A percentile compares a stretch with the other conserved stretches of the same genome.
Evolutionary conservation across 164 flowering plant species (phyloP).

Genomic region (Liquidambar formosana): DNA sequence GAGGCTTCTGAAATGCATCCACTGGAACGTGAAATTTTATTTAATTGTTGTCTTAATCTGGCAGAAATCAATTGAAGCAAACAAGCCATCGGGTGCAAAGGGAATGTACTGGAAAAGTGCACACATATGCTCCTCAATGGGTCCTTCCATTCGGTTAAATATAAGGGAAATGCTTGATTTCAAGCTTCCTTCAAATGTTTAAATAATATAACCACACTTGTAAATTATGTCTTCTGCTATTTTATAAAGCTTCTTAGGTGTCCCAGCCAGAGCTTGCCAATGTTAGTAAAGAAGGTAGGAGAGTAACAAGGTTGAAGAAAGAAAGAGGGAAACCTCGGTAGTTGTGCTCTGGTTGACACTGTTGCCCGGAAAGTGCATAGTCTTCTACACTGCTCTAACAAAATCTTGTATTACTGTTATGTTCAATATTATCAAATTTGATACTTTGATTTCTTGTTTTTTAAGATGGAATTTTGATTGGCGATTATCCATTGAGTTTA

Average conservation of each 20-base stretch:
- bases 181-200: conserved; percentile 47
- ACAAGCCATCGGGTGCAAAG: conserved; percentile 92
- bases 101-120: conserved; percentile 97
- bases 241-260: conserved; percentile 1
- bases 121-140: conserved; percentile 91
- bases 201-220: conserved; percentile 18
- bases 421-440: background rate
- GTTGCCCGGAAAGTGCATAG: background rate
- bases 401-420: conserved; percentile 3
- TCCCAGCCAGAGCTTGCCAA: background rate
- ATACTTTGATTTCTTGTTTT: too few relatives aligned
- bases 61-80: conserved; percentile 89
- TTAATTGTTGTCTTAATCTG: background rate
- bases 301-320: conserved; percentile 6
- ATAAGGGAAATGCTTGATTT: conserved; percentile 84
- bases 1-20: background rate
- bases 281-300: conserved; percentile 7
- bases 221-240: conserved; percentile 26
- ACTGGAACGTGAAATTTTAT: background rate
- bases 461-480: too few relatives aligned
- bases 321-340: background rate
- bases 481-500: too few relatives aligned
- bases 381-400: conserved; percentile 11
- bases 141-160: conserved; percentile 82
- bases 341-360: background rate